Conservation (phyloP, 2,329 filamentous ascomycete genomes). For the Ascochyta viciae-villosae region DNA sequence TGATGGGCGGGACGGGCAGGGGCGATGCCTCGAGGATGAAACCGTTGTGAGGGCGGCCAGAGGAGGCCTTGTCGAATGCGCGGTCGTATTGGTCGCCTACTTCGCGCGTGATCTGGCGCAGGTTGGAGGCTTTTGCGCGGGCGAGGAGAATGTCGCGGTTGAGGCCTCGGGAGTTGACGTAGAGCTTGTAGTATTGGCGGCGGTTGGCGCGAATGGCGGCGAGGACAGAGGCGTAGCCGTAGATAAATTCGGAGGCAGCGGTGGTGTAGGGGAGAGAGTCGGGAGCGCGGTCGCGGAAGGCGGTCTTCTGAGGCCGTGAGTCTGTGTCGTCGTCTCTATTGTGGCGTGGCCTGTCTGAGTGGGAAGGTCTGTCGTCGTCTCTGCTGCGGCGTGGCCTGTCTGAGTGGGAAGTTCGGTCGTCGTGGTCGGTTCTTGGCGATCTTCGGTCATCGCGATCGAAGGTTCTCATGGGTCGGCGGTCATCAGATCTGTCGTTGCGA, state of each 20-base stretch:
- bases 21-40: slow-evolving; percentile 86
- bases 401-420: slow-evolving; percentile 2
- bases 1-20: slow-evolving; percentile 74
- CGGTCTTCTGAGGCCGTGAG: background rate
- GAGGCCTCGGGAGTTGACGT: slow-evolving; percentile 60
- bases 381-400: background rate
- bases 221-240: slow-evolving; percentile 80
- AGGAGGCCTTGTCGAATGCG: slow-evolving; percentile 83
- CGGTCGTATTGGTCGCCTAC: slow-evolving; percentile 69
- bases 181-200: slow-evolving; percentile 83
- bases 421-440: slow-evolving; percentile 3
- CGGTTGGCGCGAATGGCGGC: slow-evolving; percentile 74
- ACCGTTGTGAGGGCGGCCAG: slow-evolving; percentile 86
- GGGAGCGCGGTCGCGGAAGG: slow-evolving; percentile 9
- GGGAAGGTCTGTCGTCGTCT: slow-evolving; percentile 4
- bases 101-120: slow-evolving; percentile 48
- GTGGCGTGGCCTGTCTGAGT: background rate
- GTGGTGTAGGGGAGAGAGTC: slow-evolving; percentile 74
- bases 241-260: slow-evolving; percentile 89
- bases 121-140: slow-evolving; percentile 24
- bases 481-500: background rate
- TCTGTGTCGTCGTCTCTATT: background rate
- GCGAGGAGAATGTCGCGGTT: slow-evolving; percentile 30
- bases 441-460: background rate
- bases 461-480: background rate